A percentile compares a stretch with the other conserved stretches of the same genome.
Conservation (phyloP, 2,329 filamentous ascomycete species). For the Colletotrichum gigasporum region DNA sequence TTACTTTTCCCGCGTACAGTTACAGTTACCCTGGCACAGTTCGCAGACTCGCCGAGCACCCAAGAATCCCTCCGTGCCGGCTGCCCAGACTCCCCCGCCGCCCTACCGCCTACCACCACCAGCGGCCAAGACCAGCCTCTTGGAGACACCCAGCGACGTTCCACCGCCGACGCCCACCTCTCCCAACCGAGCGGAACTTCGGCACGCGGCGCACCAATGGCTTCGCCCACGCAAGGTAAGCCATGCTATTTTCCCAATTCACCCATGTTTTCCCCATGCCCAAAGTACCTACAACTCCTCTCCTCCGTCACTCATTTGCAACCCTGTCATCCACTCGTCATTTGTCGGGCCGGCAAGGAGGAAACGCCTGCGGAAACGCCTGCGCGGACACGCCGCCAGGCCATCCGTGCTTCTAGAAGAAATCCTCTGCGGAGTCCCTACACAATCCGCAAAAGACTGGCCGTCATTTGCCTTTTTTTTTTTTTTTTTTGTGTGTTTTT, state of each 20-base stretch:
- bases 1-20: background rate
- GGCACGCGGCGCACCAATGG: conserved; percentile 23
- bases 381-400: conserved; percentile 5
- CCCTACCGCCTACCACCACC: conserved; percentile 17
- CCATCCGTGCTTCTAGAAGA: conserved; percentile 14
- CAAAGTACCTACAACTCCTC: too few relatives aligned
- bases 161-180: conserved; percentile 24
- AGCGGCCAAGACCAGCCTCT: background rate
- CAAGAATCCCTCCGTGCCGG: background rate
- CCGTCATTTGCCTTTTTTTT: background rate
- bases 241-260: conserved; percentile 16
- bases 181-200: conserved; percentile 19
- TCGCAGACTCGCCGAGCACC: conserved; percentile 2
- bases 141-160: too few relatives aligned
- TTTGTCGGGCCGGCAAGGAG: conserved; percentile 5
- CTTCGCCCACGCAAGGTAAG: conserved; percentile 21
- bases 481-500: background rate
- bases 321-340: conserved; percentile 7
- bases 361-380: conserved; percentile 5
- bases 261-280: conserved; percentile 1
- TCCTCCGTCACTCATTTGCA: conserved; percentile 4
- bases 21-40: background rate
- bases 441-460: too few relatives aligned
- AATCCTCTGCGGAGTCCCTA: background rate
- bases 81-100: conserved; percentile 28